A percentile compares a stretch with the other conserved stretches of the same genome.
Conservation (phyloP, 768 basidiomycete species). For the Chalciporus piperatus region DNA sequence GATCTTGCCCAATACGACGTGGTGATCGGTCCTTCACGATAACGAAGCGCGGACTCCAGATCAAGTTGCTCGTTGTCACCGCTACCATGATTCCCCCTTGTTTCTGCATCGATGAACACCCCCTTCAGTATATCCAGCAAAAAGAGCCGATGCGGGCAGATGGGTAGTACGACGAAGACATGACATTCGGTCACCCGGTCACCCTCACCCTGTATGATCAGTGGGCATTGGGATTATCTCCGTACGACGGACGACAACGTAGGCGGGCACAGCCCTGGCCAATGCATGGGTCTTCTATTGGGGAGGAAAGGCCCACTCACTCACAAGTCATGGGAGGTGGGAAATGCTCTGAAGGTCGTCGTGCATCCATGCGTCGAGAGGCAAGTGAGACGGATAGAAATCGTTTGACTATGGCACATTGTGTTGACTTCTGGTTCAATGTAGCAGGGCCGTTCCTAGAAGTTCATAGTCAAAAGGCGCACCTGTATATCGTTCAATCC, state of each 20-base stretch:
- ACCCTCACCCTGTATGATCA: not conserved
- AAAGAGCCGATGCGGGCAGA: not conserved
- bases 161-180: not conserved
- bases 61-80: not conserved
- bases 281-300: not conserved
- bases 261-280: no score
- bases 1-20: not conserved
- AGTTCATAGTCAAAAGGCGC: no score
- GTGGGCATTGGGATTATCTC: not conserved
- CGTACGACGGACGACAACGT: not conserved
- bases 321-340: not conserved
- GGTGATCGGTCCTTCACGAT: not conserved
- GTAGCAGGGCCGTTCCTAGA: no score
- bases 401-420: no score
- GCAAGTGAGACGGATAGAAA: no score
- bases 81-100: not conserved
- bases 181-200: not conserved
- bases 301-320: not conserved
- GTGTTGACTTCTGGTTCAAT: no score
- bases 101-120: not conserved
- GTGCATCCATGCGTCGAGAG: not conserved
- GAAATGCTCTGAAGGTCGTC: not conserved
- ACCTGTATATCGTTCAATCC: no score
- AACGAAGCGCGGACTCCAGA: not conserved
- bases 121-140: not conserved